phyloP scores from a whole-genome alignment of 306 rosid species.

The Quercus suber region DNA sequence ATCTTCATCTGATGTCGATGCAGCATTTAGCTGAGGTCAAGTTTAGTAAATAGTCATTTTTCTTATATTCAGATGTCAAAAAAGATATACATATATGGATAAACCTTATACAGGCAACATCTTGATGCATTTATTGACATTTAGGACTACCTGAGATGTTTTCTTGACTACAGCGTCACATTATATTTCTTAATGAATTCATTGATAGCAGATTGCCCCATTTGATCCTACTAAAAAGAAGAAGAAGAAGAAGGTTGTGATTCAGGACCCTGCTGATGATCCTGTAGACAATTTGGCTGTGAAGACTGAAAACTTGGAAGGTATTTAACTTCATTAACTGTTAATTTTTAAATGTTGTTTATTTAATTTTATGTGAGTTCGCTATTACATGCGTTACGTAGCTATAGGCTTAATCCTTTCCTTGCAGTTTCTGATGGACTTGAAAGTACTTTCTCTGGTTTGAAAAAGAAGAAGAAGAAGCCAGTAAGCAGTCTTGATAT shows the following conservation, averaged over 20 bases:
- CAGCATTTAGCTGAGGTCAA: too few species aligned
- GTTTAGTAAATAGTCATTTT: too few species aligned
- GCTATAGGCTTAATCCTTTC: background rate
- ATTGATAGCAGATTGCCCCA: conserved; percentile 59
- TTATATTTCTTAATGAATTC: background rate
- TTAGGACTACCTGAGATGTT: background rate
- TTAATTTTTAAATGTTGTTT: background rate
- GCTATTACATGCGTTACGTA: background rate
- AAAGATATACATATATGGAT: background rate
- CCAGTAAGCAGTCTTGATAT: conserved; percentile 29
- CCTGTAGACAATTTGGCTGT: conserved; percentile 43
- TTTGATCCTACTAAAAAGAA: conserved; percentile 95
- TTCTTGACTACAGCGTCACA: background rate
- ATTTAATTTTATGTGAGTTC: background rate
- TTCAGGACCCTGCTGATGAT: conserved; percentile 49
- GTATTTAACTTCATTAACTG: conserved; percentile 24
- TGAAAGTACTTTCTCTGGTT: conserved; percentile 42
- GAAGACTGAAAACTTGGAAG: conserved; percentile 50
- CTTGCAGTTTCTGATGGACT: conserved; percentile 47
- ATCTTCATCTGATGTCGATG: background rate
- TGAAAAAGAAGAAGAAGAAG: conserved; percentile 55
- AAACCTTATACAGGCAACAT: background rate
- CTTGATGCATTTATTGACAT: background rate
- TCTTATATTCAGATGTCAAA: too few species aligned
- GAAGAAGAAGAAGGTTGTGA: conserved; percentile 72